Conservation (phyloP, 2,329 filamentous ascomycete genomes). For the Calonectria fujianensis region DNA sequence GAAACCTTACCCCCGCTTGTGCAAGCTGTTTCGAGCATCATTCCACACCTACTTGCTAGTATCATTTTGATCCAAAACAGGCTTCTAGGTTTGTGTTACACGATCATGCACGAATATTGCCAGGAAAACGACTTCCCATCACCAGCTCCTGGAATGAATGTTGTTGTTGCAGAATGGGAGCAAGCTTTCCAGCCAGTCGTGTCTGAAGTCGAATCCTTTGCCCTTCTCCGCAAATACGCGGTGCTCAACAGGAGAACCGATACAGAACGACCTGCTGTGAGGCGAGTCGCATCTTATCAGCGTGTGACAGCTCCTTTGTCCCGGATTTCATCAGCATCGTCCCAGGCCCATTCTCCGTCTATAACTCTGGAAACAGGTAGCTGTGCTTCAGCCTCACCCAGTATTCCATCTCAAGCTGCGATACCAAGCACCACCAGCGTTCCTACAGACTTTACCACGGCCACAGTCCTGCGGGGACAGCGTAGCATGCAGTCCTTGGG, state of each 20-base stretch:
- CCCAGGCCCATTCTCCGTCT: constrained; percentile 6
- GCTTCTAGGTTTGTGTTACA: constrained; percentile 40
- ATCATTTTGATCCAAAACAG: constrained; percentile 41
- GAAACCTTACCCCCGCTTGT: constrained; percentile 39
- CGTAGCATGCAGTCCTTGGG: constrained; percentile 29
- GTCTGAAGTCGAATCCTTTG: constrained; percentile 31
- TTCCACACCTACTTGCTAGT: constrained; percentile 36
- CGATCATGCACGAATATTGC: constrained; percentile 41
- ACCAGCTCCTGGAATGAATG: constrained; percentile 36
- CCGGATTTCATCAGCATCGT: constrained; percentile 37
- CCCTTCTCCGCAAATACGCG: constrained; percentile 34
- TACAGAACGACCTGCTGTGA: constrained; percentile 10
- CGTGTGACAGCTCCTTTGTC: constrained; percentile 13
- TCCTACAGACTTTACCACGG: constrained; percentile 42
- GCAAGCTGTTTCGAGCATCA: constrained; percentile 34
- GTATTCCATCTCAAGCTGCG: constrained; percentile 27
- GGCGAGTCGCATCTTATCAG: constrained; percentile 24
- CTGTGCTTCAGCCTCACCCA: constrained; percentile 10
- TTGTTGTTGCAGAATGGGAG: constrained; percentile 37
- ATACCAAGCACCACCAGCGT: constrained; percentile 21
- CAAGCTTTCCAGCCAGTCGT: constrained; percentile 33
- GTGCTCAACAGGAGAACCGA: constrained; percentile 6
- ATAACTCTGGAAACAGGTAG: constrained; percentile 4
- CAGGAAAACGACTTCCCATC: constrained; percentile 40
- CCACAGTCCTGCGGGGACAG: constrained; percentile 34